phyloP scores from a whole-genome alignment of 2,329 filamentous ascomycete species.

The Cladorrhinum sp. region DNA sequence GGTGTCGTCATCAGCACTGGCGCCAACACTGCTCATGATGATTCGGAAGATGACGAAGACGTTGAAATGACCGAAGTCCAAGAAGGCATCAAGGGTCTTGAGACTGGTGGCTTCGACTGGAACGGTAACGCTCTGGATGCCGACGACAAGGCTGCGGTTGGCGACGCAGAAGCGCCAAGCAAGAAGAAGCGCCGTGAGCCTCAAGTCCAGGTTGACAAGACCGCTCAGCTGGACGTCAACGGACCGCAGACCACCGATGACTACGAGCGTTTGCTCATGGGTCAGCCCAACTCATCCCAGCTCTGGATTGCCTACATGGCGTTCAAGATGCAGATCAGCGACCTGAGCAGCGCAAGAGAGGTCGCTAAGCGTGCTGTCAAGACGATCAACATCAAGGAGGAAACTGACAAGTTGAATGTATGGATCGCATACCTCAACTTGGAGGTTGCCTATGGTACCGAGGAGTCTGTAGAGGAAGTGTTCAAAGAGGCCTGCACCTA shows the following conservation, averaged over 20 bases:
- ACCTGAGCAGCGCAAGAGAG: constrained; percentile 81
- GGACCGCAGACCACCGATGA: constrained; percentile 88
- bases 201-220: constrained; percentile 81
- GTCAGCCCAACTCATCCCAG: constrained; percentile 87
- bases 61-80: constrained; percentile 43
- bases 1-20: constrained; percentile 38
- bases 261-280: constrained; percentile 88
- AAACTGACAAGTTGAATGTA: constrained; percentile 89
- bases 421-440: constrained; percentile 95
- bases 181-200: constrained; percentile 69
- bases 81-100: constrained; percentile 54
- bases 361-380: constrained; percentile 87
- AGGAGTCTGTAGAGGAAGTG: constrained; percentile 76
- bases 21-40: constrained; percentile 36
- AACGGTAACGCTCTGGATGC: constrained; percentile 63
- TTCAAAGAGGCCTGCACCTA: constrained; percentile 93
- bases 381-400: constrained; percentile 87
- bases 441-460: constrained; percentile 84
- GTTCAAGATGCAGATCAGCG: constrained; percentile 91
- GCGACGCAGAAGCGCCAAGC: constrained; percentile 39
- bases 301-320: constrained; percentile 98
- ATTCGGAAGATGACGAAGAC: constrained; percentile 29
- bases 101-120: constrained; percentile 83
- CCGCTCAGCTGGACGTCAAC: constrained; percentile 83
- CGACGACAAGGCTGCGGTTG: constrained; percentile 50